Conservation (phyloP, 2,329 filamentous ascomycete species). For the Alternaria gansuensis region DNA sequence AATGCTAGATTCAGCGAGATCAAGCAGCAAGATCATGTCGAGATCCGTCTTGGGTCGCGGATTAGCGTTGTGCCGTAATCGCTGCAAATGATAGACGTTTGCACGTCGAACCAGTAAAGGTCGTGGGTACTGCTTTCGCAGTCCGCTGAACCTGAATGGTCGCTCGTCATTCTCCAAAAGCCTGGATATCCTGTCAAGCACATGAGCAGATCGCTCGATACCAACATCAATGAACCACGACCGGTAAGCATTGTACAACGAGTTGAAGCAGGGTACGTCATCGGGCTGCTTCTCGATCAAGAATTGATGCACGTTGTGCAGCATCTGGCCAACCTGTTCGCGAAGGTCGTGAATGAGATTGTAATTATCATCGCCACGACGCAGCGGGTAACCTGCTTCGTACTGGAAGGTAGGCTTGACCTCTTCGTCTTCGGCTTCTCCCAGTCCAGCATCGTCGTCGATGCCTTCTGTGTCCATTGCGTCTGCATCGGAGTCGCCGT, state of each 20-base stretch:
- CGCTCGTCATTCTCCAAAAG: constrained; percentile 87
- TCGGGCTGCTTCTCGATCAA: constrained; percentile 86
- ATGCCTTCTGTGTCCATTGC: constrained; percentile 58
- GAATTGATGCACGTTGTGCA: constrained; percentile 87
- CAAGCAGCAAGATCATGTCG: constrained; percentile 83
- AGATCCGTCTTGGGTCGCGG: constrained; percentile 89
- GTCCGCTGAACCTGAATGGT: constrained; percentile 92
- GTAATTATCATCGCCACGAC: constrained; percentile 68
- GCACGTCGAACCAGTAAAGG: constrained; percentile 91
- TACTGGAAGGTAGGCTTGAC: constrained; percentile 88
- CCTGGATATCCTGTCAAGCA: constrained; percentile 84
- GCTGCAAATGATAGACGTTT: constrained; percentile 91
- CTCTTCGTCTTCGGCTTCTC: constrained; percentile 79
- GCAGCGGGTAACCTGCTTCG: constrained; percentile 83
- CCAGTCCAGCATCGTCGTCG: constrained; percentile 63
- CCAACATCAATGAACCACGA: constrained; percentile 99
- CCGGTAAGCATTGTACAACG: constrained; percentile 88
- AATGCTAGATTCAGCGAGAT: constrained; percentile 87
- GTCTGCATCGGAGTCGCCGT: constrained; percentile 55
- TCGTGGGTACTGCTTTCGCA: constrained; percentile 90
- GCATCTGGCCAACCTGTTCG: constrained; percentile 77
- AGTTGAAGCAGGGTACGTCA: constrained; percentile 93
- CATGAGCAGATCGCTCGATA: constrained; percentile 92
- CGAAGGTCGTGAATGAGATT: constrained; percentile 80
- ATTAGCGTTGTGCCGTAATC: constrained; percentile 91